Base-by-base conservation (phyloP, 2,329 filamentous ascomycete species). In the Ramularia endophylla region DNA sequence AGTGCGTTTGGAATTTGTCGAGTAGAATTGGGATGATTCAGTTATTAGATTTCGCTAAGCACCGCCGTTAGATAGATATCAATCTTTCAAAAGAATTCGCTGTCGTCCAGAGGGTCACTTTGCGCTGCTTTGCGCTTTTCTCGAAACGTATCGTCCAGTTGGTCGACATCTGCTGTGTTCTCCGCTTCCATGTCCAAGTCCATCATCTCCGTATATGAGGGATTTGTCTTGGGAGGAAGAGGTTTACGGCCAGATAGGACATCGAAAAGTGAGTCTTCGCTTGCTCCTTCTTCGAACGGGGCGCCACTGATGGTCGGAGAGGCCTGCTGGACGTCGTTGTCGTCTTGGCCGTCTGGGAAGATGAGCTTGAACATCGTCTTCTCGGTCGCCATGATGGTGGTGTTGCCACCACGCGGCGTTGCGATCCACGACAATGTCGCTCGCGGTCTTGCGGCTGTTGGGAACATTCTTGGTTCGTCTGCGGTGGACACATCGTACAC, bases 231-330 rank as follows among this genome's bases (percentile, higher is more conserved):
- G 9, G 53, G 57, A 9, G 65, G 66, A 28, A 67, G 51, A 1
- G 66, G 64, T 33, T 63, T 71, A n/a, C 65, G 53, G 0, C 70
- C 70, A 1, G 68, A 69, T 9, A 73, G 52, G 5, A 72, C 66
- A 17, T 72, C 68, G 36, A 67, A 68, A 17, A 73, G 48, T 30
- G 67, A 71, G 47, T 73, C 70, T 19, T 72, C 68, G 38, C 63
- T 67, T 4, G 60, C 61, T 5, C 67, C 63, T 20, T 58, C 63
- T 8, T 64, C 53, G 19, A 49, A 54, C 6, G 9, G 39, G 9
- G 33, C 48, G n/a, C 27, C 41, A 43, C 30, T 65, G 58, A 44
- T 58, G 60, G 36, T 36, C 12, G 36, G 22, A 11, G 28, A 25
- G 22, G 22, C 6, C 17, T 34, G 8, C 32, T 34, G 3, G 4